Evolutionary conservation across 176 grass and related monocot species (phyloP).

Genomic region (Triticum dicoccoides): DNA sequence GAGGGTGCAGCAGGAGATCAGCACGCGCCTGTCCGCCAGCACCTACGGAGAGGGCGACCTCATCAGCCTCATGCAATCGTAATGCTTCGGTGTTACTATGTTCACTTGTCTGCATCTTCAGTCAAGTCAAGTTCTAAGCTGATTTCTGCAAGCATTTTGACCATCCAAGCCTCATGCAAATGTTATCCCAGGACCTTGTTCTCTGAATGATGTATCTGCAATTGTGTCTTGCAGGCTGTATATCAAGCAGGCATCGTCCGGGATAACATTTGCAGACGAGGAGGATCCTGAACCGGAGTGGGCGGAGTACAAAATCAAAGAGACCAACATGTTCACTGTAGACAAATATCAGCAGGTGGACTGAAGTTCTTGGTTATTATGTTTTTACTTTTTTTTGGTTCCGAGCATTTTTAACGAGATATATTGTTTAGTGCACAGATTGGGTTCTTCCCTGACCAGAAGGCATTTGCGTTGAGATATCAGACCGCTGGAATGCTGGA

Average conservation of each 20-base stretch:
- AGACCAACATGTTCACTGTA: conserved; percentile 86
- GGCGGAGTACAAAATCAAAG: conserved; percentile 97
- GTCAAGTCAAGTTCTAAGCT: background rate
- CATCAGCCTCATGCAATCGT: conserved; percentile 95
- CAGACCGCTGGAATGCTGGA: conserved; percentile 94
- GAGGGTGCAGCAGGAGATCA: conserved; percentile 61
- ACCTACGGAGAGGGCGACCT: conserved; percentile 84
- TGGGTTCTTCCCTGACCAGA: conserved; percentile 82
- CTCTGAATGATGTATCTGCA: background rate
- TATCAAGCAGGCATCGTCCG: conserved; percentile 77
- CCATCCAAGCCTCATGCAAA: background rate
- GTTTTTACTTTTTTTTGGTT: too few species aligned
- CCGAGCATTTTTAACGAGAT: conserved; percentile 11
- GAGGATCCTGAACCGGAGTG: conserved; percentile 74
- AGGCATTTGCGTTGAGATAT: conserved; percentile 84
- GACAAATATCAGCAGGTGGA: conserved; percentile 97
- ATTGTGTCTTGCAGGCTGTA: conserved; percentile 61
- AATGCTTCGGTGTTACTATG: background rate
- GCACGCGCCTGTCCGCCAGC: conserved; percentile 71
- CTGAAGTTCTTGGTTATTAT: background rate
- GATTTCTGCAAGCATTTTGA: background rate
- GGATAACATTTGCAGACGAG: conserved; percentile 50
- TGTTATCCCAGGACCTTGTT: background rate
- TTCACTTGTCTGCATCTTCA: background rate
- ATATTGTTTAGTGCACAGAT: conserved; percentile 64